Percentiles rank a stretch among this genome's conserved stretches.
phyloP scores from a whole-genome alignment of 305 asterid genomes.

The Striga hermonthica region DNA sequence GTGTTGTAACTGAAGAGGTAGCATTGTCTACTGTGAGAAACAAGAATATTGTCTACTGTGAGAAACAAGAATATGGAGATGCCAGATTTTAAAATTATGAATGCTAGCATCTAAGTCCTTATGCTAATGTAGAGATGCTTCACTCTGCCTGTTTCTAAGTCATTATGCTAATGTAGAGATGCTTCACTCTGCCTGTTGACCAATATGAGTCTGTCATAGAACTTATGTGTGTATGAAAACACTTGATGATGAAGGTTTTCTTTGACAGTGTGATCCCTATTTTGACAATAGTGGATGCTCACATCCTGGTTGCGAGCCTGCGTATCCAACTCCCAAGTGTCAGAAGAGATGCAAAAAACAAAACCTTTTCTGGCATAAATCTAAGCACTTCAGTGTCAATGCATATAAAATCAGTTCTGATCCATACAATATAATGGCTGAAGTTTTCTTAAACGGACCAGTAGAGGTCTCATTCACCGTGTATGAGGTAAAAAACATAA shows the following conservation, averaged over 20 bases:
- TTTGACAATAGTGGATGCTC: constrained; percentile 83
- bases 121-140: no score
- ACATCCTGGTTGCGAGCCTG: constrained; percentile 96
- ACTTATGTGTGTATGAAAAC: background rate
- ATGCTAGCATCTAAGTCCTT: no score
- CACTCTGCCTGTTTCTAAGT: no score
- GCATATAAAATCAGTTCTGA: constrained; percentile 60
- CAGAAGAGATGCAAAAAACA: constrained; percentile 52
- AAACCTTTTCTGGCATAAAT: constrained; percentile 62
- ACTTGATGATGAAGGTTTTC: constrained; percentile 23
- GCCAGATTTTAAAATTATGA: background rate
- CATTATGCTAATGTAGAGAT: no score
- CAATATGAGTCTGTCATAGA: no score
- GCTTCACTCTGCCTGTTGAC: no score
- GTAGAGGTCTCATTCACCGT: constrained; percentile 91
- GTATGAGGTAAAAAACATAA: constrained; percentile 60
- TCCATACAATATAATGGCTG: constrained; percentile 86
- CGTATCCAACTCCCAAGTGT: constrained; percentile 79
- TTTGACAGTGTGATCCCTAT: constrained; percentile 91
- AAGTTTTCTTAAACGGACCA: constrained; percentile 75
- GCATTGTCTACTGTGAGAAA: constrained; percentile 16
- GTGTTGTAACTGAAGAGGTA: constrained; percentile 94
- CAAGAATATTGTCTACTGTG: constrained; percentile 8
- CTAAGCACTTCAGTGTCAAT: constrained; percentile 65
- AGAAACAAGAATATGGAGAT: background rate